Percentiles rank a stretch among this genome's conserved stretches.
Conservation (phyloP, 2,329 filamentous ascomycete species). For the Fusarium incarnatum region DNA sequence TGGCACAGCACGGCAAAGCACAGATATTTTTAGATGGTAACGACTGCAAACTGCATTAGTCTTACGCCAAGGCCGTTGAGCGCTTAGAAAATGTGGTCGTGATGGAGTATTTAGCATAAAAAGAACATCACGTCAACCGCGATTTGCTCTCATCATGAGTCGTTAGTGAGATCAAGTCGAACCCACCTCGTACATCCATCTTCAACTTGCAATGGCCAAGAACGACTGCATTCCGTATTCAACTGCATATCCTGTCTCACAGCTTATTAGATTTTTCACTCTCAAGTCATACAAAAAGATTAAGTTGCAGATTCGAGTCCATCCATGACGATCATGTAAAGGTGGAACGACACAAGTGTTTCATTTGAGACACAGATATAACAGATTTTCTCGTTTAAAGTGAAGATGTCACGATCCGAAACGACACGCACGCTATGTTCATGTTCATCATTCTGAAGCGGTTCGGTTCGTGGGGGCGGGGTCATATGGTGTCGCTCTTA, state of each 20-base stretch:
- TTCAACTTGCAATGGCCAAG: no score
- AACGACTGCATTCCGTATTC: neutral
- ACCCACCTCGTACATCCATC: neutral
- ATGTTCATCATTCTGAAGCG: neutral
- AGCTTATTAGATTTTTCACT: neutral
- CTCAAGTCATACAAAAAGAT: neutral
- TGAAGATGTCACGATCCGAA: neutral
- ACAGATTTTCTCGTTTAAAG: neutral
- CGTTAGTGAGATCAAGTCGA: neutral
- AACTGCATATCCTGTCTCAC: conserved; percentile 6
- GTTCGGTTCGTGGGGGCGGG: conserved; percentile 10
- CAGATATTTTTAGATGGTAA: conserved; percentile 27
- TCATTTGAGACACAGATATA: neutral
- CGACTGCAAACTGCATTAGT: neutral
- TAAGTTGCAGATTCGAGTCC: neutral
- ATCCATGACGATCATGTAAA: neutral
- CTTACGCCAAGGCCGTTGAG: neutral
- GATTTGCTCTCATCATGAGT: neutral
- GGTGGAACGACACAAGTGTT: no score
- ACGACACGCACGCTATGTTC: neutral
- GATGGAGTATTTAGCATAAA: neutral
- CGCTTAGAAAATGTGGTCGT: conserved; percentile 2
- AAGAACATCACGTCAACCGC: conserved; percentile 6
- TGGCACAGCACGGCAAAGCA: neutral
- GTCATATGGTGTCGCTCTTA: neutral